Conservation (phyloP, 257 asterid genomes). For the Plantago elongata region DNA sequence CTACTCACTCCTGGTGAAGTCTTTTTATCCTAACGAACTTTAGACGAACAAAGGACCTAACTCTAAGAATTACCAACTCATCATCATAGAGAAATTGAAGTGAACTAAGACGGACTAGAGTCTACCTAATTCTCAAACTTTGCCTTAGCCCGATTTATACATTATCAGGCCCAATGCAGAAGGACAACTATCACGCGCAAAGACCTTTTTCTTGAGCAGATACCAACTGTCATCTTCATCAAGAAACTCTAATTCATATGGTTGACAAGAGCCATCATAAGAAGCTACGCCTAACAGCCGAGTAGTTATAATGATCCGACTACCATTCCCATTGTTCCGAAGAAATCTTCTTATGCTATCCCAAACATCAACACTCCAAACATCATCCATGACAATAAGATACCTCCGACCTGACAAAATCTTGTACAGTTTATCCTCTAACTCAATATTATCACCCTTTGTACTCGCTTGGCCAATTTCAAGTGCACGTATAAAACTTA, state of each 20-base stretch:
- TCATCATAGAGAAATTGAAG: no score
- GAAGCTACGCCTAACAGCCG: neutral
- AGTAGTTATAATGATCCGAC: neutral
- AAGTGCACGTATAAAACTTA: no score
- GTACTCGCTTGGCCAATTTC: no score
- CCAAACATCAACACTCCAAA: neutral
- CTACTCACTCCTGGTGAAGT: no score
- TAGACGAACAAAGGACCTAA: no score
- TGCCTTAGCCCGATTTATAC: no score
- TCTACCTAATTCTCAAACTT: no score
- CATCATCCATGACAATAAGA: neutral
- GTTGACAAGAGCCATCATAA: neutral
- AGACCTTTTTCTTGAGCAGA: neutral
- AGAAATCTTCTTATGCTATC: neutral
- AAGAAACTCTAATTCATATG: neutral
- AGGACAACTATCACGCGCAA: neutral
- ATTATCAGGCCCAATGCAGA: neutral
- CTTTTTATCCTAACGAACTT: no score
- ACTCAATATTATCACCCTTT: no score
- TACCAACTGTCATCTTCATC: neutral
- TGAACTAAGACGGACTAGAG: no score
- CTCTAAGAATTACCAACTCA: no score
- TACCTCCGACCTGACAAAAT: neutral
- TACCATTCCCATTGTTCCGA: neutral
- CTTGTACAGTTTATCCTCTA: no score